Evolutionary conservation across 1,284 basidiomycete genomes (phyloP).

Genomic region (Sanguinoderma infundibulare): DNA sequence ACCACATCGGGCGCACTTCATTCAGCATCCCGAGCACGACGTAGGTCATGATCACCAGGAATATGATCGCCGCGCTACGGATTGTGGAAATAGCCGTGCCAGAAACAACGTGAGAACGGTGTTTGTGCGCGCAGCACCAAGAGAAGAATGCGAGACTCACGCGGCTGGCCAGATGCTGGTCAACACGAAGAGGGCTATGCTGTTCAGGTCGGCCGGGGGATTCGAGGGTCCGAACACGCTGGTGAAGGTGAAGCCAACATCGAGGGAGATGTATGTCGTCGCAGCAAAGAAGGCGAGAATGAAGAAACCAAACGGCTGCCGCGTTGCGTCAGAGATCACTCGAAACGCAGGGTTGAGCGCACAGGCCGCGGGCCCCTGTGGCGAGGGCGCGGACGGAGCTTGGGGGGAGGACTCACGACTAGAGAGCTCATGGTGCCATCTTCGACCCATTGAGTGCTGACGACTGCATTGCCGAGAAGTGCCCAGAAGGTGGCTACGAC

Average conservation of each 20-base stretch:
- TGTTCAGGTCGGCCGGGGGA: slow-evolving; percentile 59
- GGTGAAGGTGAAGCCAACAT: slow-evolving; percentile 72
- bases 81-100: slow-evolving; percentile 1
- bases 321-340: neutral
- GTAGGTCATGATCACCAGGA: slow-evolving; percentile 75
- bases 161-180: slow-evolving; percentile 84
- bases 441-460: slow-evolving; percentile 83
- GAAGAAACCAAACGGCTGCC: slow-evolving; percentile 68
- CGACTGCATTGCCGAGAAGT: slow-evolving; percentile 76
- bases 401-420: slow-evolving; percentile 52
- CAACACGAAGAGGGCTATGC: slow-evolving; percentile 77
- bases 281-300: slow-evolving; percentile 66
- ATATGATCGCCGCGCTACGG: slow-evolving; percentile 65
- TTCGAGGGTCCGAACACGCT: slow-evolving; percentile 60
- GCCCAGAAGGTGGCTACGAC: slow-evolving; percentile 79
- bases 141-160: slow-evolving; percentile 47
- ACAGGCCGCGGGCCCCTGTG: neutral
- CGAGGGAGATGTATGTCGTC: slow-evolving; percentile 80
- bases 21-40: slow-evolving; percentile 73
- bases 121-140: neutral
- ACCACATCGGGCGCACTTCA: slow-evolving; percentile 75
- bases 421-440: slow-evolving; percentile 79
- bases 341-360: neutral
- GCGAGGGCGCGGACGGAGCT: neutral
- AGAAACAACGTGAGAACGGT: slow-evolving; percentile 1